Evolutionary conservation across 768 basidiomycete species (phyloP).

Genomic region (Dioszegia hungarica): DNA sequence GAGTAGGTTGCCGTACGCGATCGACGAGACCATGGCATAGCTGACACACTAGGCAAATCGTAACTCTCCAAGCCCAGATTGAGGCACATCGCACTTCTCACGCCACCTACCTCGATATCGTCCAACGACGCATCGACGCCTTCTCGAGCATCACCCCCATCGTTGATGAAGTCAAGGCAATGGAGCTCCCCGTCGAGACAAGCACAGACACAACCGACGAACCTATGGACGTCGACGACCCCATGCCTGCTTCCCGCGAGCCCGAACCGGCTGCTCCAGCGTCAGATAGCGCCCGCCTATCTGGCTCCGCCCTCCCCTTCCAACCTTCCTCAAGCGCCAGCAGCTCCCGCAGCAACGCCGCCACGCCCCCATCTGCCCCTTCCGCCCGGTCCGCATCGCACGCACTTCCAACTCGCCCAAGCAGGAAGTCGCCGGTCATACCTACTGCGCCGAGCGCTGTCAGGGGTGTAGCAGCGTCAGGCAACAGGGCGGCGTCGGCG

Average conservation of each 20-base stretch:
- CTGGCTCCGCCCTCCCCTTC: slow-evolving; percentile 26
- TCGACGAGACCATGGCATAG: neutral
- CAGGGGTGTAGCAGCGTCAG: neutral
- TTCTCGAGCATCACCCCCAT: slow-evolving; percentile 25
- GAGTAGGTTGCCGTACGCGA: slow-evolving; percentile 24
- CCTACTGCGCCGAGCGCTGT: slow-evolving; percentile 3
- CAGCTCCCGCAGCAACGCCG: neutral
- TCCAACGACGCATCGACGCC: slow-evolving; percentile 23
- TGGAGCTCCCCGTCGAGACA: slow-evolving; percentile 27
- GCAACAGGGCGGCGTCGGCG: neutral
- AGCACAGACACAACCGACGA: slow-evolving; percentile 9
- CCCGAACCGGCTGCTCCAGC: neutral
- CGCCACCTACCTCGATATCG: slow-evolving; percentile 16
- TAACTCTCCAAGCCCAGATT: slow-evolving; percentile 19
- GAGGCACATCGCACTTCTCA: slow-evolving; percentile 29
- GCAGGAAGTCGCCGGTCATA: neutral
- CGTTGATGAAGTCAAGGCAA: slow-evolving; percentile 23
- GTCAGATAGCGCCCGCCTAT: slow-evolving; percentile 5
- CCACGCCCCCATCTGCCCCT: slow-evolving; percentile 4
- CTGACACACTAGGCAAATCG: slow-evolving; percentile 30
- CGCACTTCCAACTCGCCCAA: neutral
- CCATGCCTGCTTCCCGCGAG: neutral
- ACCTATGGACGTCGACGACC: slow-evolving; percentile 34
- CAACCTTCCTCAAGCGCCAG: slow-evolving; percentile 15
- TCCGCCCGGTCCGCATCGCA: neutral